Evolutionary conservation across 768 basidiomycete genomes (phyloP), one percentile per base, ranked within the genome.

Genomic region (Amanita fuliginea): DNA sequence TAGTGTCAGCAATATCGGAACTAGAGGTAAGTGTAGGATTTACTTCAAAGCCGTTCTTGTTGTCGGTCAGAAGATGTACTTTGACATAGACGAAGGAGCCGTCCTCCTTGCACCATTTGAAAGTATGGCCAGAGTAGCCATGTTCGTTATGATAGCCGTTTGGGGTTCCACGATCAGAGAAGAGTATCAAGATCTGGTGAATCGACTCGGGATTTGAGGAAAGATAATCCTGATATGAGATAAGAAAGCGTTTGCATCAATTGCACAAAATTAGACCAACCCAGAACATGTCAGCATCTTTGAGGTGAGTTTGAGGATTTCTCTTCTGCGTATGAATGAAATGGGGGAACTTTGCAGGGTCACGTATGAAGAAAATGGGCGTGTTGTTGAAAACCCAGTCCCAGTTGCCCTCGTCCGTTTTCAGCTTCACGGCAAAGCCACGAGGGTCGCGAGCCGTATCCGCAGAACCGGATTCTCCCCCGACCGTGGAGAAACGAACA

Each of bases 311-410:
- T 61, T 90, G 87, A 13, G 94, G 94, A 64, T 90, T 77, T 55
- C 86, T 79, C 72, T 93, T 93, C 62, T 89, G 86, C 24, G 90
- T 90, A 71, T 97, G 94, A 57, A 95, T 88, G 66, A 96, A 83
- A 70, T 96, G 89, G 40, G 88, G 83, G 76, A 95, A 96, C 67
- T 91, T 83, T 66, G 84, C 76, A 11, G 86, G 79, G 63, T 94
- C 82, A 56, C 83, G 78, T 64, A 96, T 79, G 72, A 90, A 86
- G 79, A 93, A 92, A 56, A 94, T 76, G 42, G 93, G 90, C 11
- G 87, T 90, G 71, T 92, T 91, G 70, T 91, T 89, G 80, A 84
- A 78, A 59, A 93, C 93, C 76, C 86, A 86, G 63, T 96, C 93
- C 66, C 80, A 79, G 72, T 89, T 94, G 16, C 95, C 95, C 64